A percentile compares a stretch with the other conserved stretches of the same genome.
phyloP scores from a whole-genome alignment of 2,329 filamentous ascomycete genomes.

The Pseudovirgaria hyperparasitica region DNA sequence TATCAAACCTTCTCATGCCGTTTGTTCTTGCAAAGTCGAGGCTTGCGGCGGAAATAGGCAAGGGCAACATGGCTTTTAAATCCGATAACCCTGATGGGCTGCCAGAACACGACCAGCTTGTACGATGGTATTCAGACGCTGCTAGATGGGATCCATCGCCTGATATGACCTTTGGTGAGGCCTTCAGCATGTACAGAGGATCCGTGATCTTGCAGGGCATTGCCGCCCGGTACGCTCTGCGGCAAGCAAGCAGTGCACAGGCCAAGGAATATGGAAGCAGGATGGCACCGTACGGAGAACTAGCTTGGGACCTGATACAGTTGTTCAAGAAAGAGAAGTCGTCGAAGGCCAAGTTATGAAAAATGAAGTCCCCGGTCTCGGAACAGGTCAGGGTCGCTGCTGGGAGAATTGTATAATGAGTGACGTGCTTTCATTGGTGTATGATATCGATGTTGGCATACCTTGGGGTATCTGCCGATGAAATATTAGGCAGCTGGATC shows the following conservation, averaged over 20 bases:
- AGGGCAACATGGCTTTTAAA: constrained; percentile 41
- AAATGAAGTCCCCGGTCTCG: too few species aligned
- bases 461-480: too few species aligned
- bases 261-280: constrained; percentile 60
- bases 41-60: constrained; percentile 24
- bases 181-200: constrained; percentile 47
- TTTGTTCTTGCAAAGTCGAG: constrained; percentile 28
- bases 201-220: constrained; percentile 74
- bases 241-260: constrained; percentile 81
- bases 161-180: constrained; percentile 51
- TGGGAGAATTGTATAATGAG: too few species aligned
- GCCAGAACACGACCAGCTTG: constrained; percentile 43
- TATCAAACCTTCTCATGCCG: constrained; percentile 59
- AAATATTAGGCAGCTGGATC: too few species aligned
- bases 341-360: constrained; percentile 25
- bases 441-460: too few species aligned
- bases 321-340: constrained; percentile 28
- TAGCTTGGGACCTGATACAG: constrained; percentile 64
- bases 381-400: too few species aligned
- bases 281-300: constrained; percentile 59
- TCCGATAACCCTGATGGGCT: constrained; percentile 54
- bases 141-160: constrained; percentile 58
- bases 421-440: too few species aligned
- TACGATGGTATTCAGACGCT: constrained; percentile 54
- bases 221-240: constrained; percentile 67